Evolutionary conservation across 208 protist species (phyloP).

Genomic region (Acanthamoeba quina): DNA sequence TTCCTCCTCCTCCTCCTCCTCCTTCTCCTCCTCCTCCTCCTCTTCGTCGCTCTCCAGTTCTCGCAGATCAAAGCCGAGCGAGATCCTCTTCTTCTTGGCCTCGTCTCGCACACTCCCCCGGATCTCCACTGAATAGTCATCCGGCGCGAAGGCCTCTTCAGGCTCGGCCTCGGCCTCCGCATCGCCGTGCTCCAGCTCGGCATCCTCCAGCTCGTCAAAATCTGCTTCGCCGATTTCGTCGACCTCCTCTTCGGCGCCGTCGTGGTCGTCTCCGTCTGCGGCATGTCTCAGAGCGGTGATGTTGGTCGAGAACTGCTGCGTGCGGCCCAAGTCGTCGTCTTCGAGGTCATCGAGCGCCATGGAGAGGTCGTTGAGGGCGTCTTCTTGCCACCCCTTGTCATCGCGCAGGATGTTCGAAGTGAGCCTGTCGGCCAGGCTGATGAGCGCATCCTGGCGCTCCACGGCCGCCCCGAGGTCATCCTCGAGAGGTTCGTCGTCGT

Average conservation of each 20-base stretch:
- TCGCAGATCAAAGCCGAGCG: slow-evolving; percentile 3
- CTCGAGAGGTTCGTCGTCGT: background rate
- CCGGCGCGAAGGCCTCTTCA: too few relatives aligned
- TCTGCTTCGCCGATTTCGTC: background rate
- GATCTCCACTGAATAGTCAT: background rate
- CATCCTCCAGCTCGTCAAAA: background rate
- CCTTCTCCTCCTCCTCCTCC: background rate
- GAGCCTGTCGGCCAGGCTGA: slow-evolving; percentile 9
- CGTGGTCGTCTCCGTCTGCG: background rate
- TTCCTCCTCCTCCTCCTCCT: background rate
- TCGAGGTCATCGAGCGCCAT: slow-evolving; percentile 11
- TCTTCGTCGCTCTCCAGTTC: slow-evolving; percentile 37
- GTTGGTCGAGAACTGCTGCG: slow-evolving; percentile 2
- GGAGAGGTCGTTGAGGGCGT: slow-evolving; percentile 50
- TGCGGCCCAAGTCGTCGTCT: background rate
- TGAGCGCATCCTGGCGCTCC: background rate
- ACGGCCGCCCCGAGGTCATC: background rate
- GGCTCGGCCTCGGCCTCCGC: background rate
- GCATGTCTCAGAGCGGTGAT: background rate
- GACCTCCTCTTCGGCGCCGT: background rate
- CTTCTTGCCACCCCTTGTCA: slow-evolving; percentile 13
- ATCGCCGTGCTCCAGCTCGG: background rate
- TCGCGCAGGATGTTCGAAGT: slow-evolving; percentile 47
- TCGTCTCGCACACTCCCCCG: slow-evolving; percentile 21
- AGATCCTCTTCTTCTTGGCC: background rate